Evolutionary conservation across 257 asterid genomes (phyloP), one percentile per base, ranked within the genome.

Genomic region (Jasminum sambac): DNA sequence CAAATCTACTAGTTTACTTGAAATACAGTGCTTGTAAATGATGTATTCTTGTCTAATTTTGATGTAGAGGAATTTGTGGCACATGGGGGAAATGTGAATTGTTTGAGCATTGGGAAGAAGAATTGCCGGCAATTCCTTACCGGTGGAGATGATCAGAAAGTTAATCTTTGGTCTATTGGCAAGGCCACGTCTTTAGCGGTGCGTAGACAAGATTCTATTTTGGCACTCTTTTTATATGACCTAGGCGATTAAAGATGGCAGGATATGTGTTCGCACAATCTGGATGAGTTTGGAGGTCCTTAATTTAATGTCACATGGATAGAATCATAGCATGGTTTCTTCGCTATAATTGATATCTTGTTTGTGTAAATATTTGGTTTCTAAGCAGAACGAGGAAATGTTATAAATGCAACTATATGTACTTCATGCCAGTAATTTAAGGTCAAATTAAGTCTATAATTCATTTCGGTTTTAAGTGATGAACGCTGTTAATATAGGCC

Each of bases 131-230:
- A 82, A 73, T 95, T 91, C 78, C 63, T 95, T 57, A 95, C 99
- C 24, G 99, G 99, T 34, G 99, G 98, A 75, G 99, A 95, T 88
- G 99, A 95, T 91, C 94, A 89, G 64, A 81, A 79, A 78, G 98
- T 95, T 74, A 89, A 95, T 79, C 95, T 95, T 65, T 95, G 99
- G 99, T 87, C 94, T 9, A 88, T 89, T 61, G 99, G 98, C 75
- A 87, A 89, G 80, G 97, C 99, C 43, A 86, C 95, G 25, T 83
- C 96, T 61, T 73, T 86, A 21, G 67, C 71, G 88, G 99, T 95
- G 63, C 81, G 99, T 85, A 52, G 34, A 57, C 46, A 61, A 26
- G 14, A 65, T 14, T 39, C 41, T 60, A 26, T 26, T 21, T 69
- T 25, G 43, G 41, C 41, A 10, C 39, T 62, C 30, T 30, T 48